These are phyloP conservation scores for Cryphonectria radicalis DNA, from an alignment of 2,329 filamentous ascomycete genomes.

Conservation along the genomic window DNA sequence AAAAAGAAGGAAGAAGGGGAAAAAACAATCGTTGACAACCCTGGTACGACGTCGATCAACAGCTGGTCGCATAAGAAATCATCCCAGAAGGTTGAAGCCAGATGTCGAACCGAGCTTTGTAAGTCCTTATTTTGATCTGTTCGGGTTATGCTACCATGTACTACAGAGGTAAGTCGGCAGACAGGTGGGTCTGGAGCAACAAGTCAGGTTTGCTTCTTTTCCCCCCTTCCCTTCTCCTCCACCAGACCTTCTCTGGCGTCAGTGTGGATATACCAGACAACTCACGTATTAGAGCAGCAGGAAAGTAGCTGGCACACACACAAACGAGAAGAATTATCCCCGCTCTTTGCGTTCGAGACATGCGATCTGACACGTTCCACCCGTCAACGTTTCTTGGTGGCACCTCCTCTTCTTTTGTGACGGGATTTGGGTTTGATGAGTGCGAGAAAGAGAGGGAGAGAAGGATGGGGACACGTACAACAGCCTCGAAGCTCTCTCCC, in stretches of 20 bases:
- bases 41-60: not conserved
- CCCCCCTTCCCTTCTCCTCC: no score
- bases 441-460: not conserved
- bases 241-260: not conserved
- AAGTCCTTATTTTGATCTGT: not conserved
- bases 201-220: not conserved
- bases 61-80: not conserved
- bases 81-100: not conserved
- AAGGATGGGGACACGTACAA: not conserved
- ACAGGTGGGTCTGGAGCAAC: not conserved
- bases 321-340: not conserved
- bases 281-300: not conserved
- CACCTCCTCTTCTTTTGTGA: not conserved
- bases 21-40: not conserved
- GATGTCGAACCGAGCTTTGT: not conserved
- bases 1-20: no score
- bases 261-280: not conserved
- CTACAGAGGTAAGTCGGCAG: not conserved
- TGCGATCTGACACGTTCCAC: slow-evolving; percentile 25
- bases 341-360: slow-evolving; percentile 16
- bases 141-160: no score
- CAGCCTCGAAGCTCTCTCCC: not conserved
- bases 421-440: not conserved
- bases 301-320: not conserved
- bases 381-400: not conserved